Evolutionary conservation across 139 green algal genomes (phyloP), one percentile per base, ranked within the genome.

Genomic region (Diplosphaera chodatii): DNA sequence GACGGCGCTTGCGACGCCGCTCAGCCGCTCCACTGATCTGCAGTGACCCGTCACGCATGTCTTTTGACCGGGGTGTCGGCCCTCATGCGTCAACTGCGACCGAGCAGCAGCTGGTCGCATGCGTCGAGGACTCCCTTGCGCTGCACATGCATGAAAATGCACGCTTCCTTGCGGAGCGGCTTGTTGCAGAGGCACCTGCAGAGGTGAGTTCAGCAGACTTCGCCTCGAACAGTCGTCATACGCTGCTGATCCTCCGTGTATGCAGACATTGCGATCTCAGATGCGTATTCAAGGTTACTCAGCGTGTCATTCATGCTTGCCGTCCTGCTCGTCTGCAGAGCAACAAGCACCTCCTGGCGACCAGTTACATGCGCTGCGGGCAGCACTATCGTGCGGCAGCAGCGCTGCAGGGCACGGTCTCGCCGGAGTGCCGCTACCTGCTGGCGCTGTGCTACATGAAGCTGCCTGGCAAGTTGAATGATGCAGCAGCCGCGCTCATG

Each of bases 271-370:
- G n/a, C n/a, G n/a, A n/a, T n/a, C n/a, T n/a, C n/a, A n/a, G n/a
- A n/a, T n/a, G n/a, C n/a, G n/a, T n/a, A n/a, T n/a, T n/a, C n/a
- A n/a, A n/a, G n/a, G n/a, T n/a, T n/a, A n/a, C n/a, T n/a, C n/a
- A n/a, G n/a, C n/a, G n/a, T n/a, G n/a, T n/a, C n/a, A n/a, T n/a
- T n/a, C n/a, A n/a, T n/a, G n/a, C n/a, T n/a, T n/a, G n/a, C n/a
- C n/a, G n/a, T n/a, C n/a, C n/a, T n/a, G n/a, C n/a, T n/a, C n/a
- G n/a, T n/a, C n/a, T n/a, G 73, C 84, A 96, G 90, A 74, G 67
- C n/a, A 93, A 98, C 75, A 74, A 83, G n/a, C 78, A 86, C 25
- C 79, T 97, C 25, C 83, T 97, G 55, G 90, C 90, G 3, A 87
- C 84, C 1, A 96, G 91, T 75, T 94, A 96, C 78, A 82, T 86